phyloP scores from a whole-genome alignment of 2,329 filamentous ascomycete genomes.

The Diplocarpon mali region DNA sequence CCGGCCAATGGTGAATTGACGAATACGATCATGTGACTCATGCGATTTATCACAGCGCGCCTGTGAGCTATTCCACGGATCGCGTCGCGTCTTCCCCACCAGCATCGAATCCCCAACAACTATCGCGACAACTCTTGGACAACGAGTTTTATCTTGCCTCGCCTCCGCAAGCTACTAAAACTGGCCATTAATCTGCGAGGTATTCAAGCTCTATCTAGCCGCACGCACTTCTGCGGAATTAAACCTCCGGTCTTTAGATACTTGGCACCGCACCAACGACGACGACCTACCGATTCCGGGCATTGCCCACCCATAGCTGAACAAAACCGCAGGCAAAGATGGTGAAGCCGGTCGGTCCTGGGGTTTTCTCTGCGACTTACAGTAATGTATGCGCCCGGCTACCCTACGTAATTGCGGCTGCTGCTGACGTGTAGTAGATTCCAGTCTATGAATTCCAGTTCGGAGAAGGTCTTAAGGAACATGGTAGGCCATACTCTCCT shows the following conservation, averaged over 20 bases:
- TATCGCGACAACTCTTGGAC: neutral
- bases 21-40: neutral
- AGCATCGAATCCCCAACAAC: neutral
- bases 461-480: slow-evolving; percentile 62
- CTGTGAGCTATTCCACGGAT: neutral
- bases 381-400: slow-evolving; percentile 41
- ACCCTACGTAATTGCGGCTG: neutral
- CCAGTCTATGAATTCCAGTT: slow-evolving; percentile 92
- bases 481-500: slow-evolving; percentile 37
- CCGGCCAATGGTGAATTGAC: too few relatives aligned
- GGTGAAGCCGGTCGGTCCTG: slow-evolving; percentile 25
- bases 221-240: neutral
- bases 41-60: neutral
- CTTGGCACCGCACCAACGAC: slow-evolving; percentile 1
- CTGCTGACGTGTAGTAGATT: slow-evolving; percentile 44
- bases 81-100: neutral
- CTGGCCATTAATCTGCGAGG: neutral
- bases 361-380: slow-evolving; percentile 57
- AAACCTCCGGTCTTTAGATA: neutral
- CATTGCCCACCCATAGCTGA: neutral
- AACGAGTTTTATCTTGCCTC: neutral
- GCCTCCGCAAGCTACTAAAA: neutral
- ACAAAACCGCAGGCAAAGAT: slow-evolving; percentile 17
- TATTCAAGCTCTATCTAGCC: too few relatives aligned
- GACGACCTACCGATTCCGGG: neutral